phyloP scores from a whole-genome alignment of 2,329 filamentous ascomycete genomes.

The Apiospora aurea region DNA sequence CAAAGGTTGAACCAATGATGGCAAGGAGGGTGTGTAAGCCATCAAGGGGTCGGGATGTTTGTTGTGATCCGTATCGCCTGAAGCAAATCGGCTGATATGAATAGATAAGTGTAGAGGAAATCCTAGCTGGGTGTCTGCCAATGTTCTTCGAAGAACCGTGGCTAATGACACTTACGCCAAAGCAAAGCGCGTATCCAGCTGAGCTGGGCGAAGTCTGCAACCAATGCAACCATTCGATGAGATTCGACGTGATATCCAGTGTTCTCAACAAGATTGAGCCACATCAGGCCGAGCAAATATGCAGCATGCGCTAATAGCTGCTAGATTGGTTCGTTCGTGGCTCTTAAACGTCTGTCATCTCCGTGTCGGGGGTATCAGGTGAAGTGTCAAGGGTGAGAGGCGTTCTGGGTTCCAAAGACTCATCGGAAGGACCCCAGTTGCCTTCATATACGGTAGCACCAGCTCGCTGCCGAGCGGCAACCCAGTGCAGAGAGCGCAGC shows the following conservation, averaged over 20 bases:
- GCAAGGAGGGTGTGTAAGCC: not conserved
- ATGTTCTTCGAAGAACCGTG: not conserved
- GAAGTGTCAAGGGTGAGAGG: conserved; percentile 22
- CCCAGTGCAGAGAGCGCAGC: conserved; percentile 80
- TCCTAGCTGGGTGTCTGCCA: conserved; percentile 14
- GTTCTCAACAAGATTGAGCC: conserved; percentile 38
- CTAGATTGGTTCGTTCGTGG: conserved; percentile 29
- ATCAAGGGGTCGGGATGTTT: conserved; percentile 1
- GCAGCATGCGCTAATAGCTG: conserved; percentile 30
- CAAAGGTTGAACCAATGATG: conserved; percentile 1
- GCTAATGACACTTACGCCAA: not conserved
- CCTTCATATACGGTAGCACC: conserved; percentile 97
- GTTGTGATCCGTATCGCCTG: not conserved
- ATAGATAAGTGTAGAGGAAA: conserved; percentile 23
- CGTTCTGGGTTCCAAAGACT: conserved; percentile 46
- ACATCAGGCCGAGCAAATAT: conserved; percentile 34
- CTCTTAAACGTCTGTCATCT: conserved; percentile 65
- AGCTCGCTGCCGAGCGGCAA: conserved; percentile 76
- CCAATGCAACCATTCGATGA: conserved; percentile 36
- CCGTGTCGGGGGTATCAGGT: conserved; percentile 51
- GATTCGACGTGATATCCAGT: conserved; percentile 40
- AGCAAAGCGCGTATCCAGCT: conserved; percentile 38
- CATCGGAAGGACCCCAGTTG: conserved; percentile 85
- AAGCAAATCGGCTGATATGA: conserved; percentile 7
- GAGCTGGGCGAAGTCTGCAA: conserved; percentile 37